Conservation (phyloP, 2,329 filamentous ascomycete species). For the Ophiognomonia clavigignenti-juglandacearum region DNA sequence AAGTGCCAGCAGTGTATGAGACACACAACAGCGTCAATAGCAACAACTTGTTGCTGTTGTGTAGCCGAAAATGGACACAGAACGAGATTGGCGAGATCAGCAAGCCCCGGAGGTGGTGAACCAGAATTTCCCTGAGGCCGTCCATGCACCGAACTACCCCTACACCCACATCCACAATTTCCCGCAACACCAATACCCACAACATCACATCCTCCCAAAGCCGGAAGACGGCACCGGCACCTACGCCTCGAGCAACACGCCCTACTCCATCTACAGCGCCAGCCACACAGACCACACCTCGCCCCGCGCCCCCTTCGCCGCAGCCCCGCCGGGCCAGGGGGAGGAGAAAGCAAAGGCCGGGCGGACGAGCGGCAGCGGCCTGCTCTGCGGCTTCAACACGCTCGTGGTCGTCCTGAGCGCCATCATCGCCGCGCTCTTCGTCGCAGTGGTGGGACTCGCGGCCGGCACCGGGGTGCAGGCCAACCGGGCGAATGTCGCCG, state of each 20-base stretch:
- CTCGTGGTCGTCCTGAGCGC: conserved; percentile 36
- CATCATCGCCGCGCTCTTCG: conserved; percentile 34
- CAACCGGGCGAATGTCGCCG: conserved; percentile 32
- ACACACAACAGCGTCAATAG: too few relatives aligned
- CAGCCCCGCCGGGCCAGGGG: background rate
- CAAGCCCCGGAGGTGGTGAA: conserved; percentile 13
- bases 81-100: conserved; percentile 7
- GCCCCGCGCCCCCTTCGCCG: background rate
- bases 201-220: conserved; percentile 4
- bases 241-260: background rate
- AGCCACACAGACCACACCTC: conserved; percentile 10
- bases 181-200: too few relatives aligned
- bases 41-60: too few relatives aligned
- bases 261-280: conserved; percentile 10
- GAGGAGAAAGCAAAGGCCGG: background rate
- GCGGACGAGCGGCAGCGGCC: conserved; percentile 1
- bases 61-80: conserved; percentile 4
- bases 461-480: conserved; percentile 38
- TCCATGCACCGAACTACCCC: too few relatives aligned
- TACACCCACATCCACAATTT: too few relatives aligned
- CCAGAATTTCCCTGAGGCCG: conserved; percentile 10
- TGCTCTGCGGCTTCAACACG: conserved; percentile 31
- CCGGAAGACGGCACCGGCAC: conserved; percentile 3
- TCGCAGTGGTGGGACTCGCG: conserved; percentile 38
- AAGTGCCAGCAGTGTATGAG: too few relatives aligned